These are phyloP conservation scores for Arctium minus DNA, from an alignment of 129 eudicot genomes.

Conservation along the genomic window DNA sequence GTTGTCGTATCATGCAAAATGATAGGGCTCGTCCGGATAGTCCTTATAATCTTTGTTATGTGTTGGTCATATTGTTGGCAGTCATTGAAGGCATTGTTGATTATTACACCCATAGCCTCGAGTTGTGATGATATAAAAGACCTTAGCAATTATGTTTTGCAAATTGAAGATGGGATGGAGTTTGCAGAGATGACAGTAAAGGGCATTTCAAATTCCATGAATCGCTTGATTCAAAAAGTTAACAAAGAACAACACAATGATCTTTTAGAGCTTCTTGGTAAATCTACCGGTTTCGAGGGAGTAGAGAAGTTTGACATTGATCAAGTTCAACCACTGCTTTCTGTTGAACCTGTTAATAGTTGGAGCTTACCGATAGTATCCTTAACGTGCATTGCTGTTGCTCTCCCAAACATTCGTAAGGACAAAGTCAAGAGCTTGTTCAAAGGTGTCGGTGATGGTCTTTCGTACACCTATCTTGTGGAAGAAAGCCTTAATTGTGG, in stretches of 20 bases:
- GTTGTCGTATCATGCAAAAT: conserved; percentile 6
- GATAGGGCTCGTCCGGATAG: neutral
- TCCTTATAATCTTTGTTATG: neutral
- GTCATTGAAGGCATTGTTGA: neutral
- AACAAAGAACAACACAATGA: neutral
- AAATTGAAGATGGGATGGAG: neutral
- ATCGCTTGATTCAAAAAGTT: neutral
- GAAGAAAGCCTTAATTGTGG: conserved; percentile 18
- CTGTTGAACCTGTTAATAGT: conserved; percentile 4
- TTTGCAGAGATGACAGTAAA: conserved; percentile 10
- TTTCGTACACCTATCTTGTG: conserved; percentile 7
- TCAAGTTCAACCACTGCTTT: conserved; percentile 4
- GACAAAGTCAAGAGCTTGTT: neutral
- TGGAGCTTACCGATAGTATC: conserved; percentile 21
- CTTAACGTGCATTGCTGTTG: conserved; percentile 16
- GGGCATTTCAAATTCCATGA: conserved; percentile 3
- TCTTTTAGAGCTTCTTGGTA: conserved; percentile 14
- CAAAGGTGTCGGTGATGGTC: conserved; percentile 18
- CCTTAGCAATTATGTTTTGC: conserved; percentile 15
- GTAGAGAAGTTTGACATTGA: conserved; percentile 15
- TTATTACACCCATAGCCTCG: neutral
- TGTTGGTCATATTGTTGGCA: neutral
- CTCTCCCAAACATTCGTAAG: conserved; percentile 4
- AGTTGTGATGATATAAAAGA: neutral
- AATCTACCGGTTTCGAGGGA: conserved; percentile 15